These are phyloP conservation scores for Adenanthera pavonina DNA, from an alignment of 306 rosid genomes.

Conservation along the genomic window DNA sequence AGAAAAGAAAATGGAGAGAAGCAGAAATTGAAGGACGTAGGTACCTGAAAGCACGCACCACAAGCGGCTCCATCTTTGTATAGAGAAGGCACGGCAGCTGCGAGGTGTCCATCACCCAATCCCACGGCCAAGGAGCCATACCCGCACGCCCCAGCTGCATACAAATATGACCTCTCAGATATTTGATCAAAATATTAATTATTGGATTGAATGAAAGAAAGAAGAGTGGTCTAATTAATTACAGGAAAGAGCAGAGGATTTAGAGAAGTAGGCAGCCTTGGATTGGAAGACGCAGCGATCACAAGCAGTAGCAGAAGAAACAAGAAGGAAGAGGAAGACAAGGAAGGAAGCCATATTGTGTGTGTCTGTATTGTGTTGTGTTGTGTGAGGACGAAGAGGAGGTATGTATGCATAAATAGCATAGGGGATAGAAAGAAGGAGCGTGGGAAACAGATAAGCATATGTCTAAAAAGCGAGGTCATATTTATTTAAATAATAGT, in stretches of 20 bases:
- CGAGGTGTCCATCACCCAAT: conserved; percentile 59
- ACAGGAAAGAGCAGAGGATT: conserved; percentile 70
- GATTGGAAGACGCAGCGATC: conserved; percentile 72
- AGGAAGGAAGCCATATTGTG: conserved; percentile 54
- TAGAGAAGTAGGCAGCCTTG: conserved; percentile 64
- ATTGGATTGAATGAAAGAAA: not conserved
- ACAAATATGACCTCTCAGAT: conserved; percentile 10
- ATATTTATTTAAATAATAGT: too few species aligned
- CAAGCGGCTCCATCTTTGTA: conserved; percentile 84
- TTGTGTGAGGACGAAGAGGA: not conserved
- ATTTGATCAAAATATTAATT: not conserved
- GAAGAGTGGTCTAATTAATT: not conserved
- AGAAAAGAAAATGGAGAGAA: not conserved
- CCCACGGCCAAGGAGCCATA: conserved; percentile 72
- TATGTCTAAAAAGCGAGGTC: conserved; percentile 7
- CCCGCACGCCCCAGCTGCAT: conserved; percentile 92
- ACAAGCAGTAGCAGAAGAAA: conserved; percentile 68
- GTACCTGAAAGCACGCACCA: conserved; percentile 90
- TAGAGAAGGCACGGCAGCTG: conserved; percentile 71
- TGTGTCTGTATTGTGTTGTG: not conserved
- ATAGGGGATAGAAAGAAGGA: not conserved
- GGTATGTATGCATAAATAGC: conserved; percentile 26
- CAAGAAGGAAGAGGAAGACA: conserved; percentile 47
- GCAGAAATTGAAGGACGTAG: not conserved
- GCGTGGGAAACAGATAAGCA: conserved; percentile 59